Base-by-base conservation (phyloP, 768 basidiomycete genomes). In the Glaciozyma martinii region DNA sequence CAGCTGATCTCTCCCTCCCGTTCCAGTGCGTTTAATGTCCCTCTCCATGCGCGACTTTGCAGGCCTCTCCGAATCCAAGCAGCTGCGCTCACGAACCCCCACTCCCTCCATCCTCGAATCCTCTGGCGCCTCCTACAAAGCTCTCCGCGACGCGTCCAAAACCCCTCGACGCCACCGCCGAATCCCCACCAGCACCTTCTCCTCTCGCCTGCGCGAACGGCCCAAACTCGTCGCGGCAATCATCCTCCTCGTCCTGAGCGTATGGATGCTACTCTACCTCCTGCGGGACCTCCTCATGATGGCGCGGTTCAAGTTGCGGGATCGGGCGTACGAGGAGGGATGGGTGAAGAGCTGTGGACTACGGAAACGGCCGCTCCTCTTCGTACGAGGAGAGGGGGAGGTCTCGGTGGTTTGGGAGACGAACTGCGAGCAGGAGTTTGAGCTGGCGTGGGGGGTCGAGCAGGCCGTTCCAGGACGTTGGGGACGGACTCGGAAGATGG, bases 361-460 rank as follows among this genome's bases (percentile, higher is more conserved):
- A 50, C 37, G 69, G 43, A 71, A 71, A 59, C 33, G 63, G 52
- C 69, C 69, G 8, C 29, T 71, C 16, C 16, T 71, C 0, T 71
- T 65, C 9, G 61, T 67, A 1, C 59, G 62, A 19, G 69, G 63
- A 1, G 54, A 37, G 0, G 33, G 18, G 1, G 16, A 53, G 42
- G 63, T 55, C 13, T 59, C 59, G 23, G 52, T 71, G 18, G 69
- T 71, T 5, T 71, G 66, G 66, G 69, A 71, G 47, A 55, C 64
- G 29, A 62, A 57, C 40, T 61, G 56, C 19, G 56, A 30, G 27
- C 16, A 43, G 2, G 57, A 32, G 15, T 67, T 63, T 49, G 7
- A 18, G 40, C n/a, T 65, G 27, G 3, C 54, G 25, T 55, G 59
- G 62, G 60, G 55, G 5, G 30, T 59, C 16, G 18, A 27, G 21